Percentiles rank a stretch among this genome's conserved stretches.
Conservation (phyloP, 2,329 filamentous ascomycete genomes). For the Ceratocystis ficicola region DNA sequence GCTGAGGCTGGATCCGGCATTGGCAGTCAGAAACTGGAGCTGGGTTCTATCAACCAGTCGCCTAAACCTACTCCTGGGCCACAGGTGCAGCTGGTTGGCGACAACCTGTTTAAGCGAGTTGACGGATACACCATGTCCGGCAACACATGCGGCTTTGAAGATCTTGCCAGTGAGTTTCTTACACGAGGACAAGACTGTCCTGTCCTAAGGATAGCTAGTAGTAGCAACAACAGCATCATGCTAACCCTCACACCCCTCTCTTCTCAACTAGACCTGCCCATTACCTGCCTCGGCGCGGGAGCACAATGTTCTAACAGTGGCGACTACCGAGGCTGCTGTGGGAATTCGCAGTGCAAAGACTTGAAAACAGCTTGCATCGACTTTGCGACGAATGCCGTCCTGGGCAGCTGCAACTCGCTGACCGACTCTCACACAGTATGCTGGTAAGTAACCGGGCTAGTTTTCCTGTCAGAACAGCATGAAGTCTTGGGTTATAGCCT, state of each 20-base stretch:
- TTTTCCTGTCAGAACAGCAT: too few species aligned
- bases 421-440: slow-evolving; percentile 30
- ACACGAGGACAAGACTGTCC: not conserved
- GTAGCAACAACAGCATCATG: too few species aligned
- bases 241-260: not conserved
- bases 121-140: slow-evolving; percentile 27
- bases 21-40: not conserved
- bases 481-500: too few species aligned
- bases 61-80: slow-evolving; percentile 29
- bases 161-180: slow-evolving; percentile 26
- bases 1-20: not conserved
- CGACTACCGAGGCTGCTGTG: slow-evolving; percentile 29
- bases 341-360: slow-evolving; percentile 26
- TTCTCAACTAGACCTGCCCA: slow-evolving; percentile 6
- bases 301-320: slow-evolving; percentile 27
- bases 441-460: slow-evolving; percentile 26
- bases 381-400: slow-evolving; percentile 25
- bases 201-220: not conserved
- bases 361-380: slow-evolving; percentile 30
- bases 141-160: slow-evolving; percentile 29
- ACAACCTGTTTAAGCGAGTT: slow-evolving; percentile 27
- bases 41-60: slow-evolving; percentile 25
- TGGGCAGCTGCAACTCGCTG: slow-evolving; percentile 26
- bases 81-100: slow-evolving; percentile 26
- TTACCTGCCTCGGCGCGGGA: slow-evolving; percentile 24